These are phyloP conservation scores for Quercus lobata DNA, from an alignment of 331 rosid species.

Conservation along the genomic window DNA sequence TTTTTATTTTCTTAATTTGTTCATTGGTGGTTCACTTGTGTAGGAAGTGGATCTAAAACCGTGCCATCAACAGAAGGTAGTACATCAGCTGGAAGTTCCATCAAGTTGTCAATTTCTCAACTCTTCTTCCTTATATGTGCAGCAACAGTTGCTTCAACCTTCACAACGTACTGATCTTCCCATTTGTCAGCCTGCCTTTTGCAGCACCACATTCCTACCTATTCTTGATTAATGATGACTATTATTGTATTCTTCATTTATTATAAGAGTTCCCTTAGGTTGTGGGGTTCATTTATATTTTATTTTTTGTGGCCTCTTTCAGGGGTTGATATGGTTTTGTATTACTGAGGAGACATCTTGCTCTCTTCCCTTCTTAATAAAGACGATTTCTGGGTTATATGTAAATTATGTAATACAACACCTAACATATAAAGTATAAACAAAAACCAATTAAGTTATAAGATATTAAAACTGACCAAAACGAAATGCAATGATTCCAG, in stretches of 20 bases:
- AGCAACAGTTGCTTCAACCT: slow-evolving; percentile 14
- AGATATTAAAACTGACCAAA: background rate
- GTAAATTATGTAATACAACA: background rate
- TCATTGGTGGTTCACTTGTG: background rate
- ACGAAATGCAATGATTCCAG: background rate
- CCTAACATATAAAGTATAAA: background rate
- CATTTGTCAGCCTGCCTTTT: background rate
- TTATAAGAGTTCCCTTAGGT: slow-evolving; percentile 16
- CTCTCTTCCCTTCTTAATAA: slow-evolving; percentile 33
- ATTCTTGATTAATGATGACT: background rate
- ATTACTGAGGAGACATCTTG: slow-evolving; percentile 22
- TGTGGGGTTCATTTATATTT: background rate
- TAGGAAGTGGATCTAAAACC: slow-evolving; percentile 57
- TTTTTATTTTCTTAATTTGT: background rate
- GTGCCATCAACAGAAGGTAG: slow-evolving; percentile 47
- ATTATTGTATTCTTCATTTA: slow-evolving; percentile 3
- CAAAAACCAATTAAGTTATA: background rate
- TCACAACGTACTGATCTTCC: slow-evolving; percentile 31
- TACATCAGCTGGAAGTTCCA: slow-evolving; percentile 51
- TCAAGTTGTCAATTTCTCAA: slow-evolving; percentile 45
- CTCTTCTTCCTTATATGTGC: slow-evolving; percentile 26
- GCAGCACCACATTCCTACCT: slow-evolving; percentile 1
- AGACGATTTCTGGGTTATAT: slow-evolving; percentile 18
- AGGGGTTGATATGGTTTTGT: slow-evolving; percentile 33
- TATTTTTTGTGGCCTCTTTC: slow-evolving; percentile 24